Base-by-base conservation (phyloP, 257 asterid genomes). In the Solanum piurae region DNA sequence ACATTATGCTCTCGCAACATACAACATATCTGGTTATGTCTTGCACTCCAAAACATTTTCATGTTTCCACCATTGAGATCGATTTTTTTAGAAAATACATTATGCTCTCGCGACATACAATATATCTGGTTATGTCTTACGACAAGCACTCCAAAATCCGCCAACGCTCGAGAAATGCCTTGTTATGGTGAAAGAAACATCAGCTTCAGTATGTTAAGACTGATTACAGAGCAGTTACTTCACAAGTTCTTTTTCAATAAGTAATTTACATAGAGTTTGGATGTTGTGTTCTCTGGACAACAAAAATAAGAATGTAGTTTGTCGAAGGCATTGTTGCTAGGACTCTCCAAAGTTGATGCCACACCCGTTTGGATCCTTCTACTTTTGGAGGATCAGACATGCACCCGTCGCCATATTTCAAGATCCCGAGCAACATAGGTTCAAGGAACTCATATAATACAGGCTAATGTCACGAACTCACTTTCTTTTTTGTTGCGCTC, bases 401-500 rank as follows among this genome's bases (percentile, higher is more conserved):
- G 3, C 60, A 52, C 23, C 1, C 6, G 9, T 52, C 23, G 1
- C 60, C 23, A 52, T 52, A 52, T 52, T 52, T 52, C 2, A 52
- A 52, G 60, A 16, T 23, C 60, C 60, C 9, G 23, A 52, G 60
- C 23, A 52, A 52, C 0, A 52, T 52, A 52, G 60, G 60, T 52
- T 52, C 60, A 23, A 80, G 16, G 68, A 80, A 44, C 40, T 80
- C 85, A 80, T 27, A 29, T 16, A 2, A 29, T 18, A 49, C 68
- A 80, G 7, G 42, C 29, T 29, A 80, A 80, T 29, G 69, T 31
- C 68, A 80, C 42, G 21, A 4, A 80, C 29, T 80, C 69, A 12
- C 42, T 66, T 25, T 73, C 88, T 31, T 89, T 93, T 71, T 93
- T 89, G 84, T 91, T 93, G 91, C 83, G 86, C 90, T 90, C 93